Conservation (phyloP, 1,284 basidiomycete species). For the Ustilago hordei region DNA sequence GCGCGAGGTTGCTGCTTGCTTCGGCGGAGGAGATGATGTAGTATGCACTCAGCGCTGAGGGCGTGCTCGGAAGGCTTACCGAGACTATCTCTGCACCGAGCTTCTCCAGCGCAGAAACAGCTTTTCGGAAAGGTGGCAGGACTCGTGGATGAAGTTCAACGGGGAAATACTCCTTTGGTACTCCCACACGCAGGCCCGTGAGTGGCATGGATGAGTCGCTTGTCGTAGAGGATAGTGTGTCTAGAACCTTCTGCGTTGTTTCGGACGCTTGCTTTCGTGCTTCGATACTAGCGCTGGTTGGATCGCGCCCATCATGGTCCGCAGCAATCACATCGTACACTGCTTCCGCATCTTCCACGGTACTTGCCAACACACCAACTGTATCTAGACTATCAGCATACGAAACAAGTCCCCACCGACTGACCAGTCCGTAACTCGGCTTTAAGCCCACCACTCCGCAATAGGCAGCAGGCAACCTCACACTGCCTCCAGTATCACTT, state of each 20-base stretch:
- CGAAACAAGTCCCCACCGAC: conserved; percentile 90
- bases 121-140: conserved; percentile 72
- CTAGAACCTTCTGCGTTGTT: conserved; percentile 8
- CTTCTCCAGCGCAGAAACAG: conserved; percentile 74
- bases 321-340: conserved; percentile 79
- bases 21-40: conserved; percentile 95
- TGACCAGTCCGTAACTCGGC: conserved; percentile 90
- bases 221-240: neutral
- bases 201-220: conserved; percentile 49
- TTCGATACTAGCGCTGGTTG: conserved; percentile 76
- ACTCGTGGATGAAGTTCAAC: conserved; percentile 75
- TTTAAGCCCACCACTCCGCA: conserved; percentile 93
- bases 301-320: conserved; percentile 79
- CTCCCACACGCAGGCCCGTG: conserved; percentile 75
- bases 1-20: conserved; percentile 89
- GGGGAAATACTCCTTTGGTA: conserved; percentile 86
- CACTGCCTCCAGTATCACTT: conserved; percentile 95
- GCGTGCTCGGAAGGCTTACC: conserved; percentile 82
- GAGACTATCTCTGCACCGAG: conserved; percentile 80
- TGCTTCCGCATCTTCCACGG: conserved; percentile 73
- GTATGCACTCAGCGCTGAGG: conserved; percentile 88
- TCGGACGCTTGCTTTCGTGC: conserved; percentile 31
- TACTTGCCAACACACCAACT: conserved; percentile 82
- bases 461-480: conserved; percentile 90
- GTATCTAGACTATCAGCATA: conserved; percentile 96